Evolutionary conservation across 2,329 filamentous ascomycete species (phyloP).

Genomic region (Cadophora sp.): DNA sequence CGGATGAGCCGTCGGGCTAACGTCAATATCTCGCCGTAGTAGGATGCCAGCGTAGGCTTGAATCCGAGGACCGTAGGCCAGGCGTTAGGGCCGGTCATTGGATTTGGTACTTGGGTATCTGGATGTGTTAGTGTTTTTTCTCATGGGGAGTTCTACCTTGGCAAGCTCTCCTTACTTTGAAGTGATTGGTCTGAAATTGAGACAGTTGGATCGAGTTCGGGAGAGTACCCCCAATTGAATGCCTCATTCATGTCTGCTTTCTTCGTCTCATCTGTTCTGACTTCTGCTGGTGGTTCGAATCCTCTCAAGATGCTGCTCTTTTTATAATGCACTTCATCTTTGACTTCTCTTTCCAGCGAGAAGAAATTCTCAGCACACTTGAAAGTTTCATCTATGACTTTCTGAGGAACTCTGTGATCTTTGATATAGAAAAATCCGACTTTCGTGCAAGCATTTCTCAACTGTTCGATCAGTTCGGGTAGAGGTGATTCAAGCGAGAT

Average conservation of each 20-base stretch:
- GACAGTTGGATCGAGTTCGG: constrained; percentile 48
- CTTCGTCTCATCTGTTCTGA: constrained; percentile 24
- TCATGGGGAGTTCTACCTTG: not conserved
- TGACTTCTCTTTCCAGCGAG: constrained; percentile 1
- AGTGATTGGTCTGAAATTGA: not conserved
- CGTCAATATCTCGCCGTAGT: constrained; percentile 9
- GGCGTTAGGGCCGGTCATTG: constrained; percentile 52
- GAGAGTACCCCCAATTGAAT: constrained; percentile 35
- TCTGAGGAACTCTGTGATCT: constrained; percentile 19
- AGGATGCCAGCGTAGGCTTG: constrained; percentile 14
- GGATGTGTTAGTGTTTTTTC: not conserved
- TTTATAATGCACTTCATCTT: constrained; percentile 31
- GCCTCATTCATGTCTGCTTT: constrained; percentile 53
- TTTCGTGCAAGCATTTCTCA: constrained; percentile 7
- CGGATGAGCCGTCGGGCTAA: constrained; percentile 51
- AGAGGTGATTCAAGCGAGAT: constrained; percentile 4
- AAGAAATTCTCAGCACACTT: constrained; percentile 20
- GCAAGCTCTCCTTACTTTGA: not conserved
- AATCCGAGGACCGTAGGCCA: constrained; percentile 44
- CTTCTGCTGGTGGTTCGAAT: constrained; percentile 43
- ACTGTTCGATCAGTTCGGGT: constrained; percentile 8
- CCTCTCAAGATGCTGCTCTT: constrained; percentile 47
- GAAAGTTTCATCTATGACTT: constrained; percentile 17
- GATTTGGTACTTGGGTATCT: constrained; percentile 44
- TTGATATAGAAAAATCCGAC: constrained; percentile 31